Evolutionary conservation across 2,329 filamentous ascomycete genomes (phyloP).

Genomic region (Aulographum hederae): DNA sequence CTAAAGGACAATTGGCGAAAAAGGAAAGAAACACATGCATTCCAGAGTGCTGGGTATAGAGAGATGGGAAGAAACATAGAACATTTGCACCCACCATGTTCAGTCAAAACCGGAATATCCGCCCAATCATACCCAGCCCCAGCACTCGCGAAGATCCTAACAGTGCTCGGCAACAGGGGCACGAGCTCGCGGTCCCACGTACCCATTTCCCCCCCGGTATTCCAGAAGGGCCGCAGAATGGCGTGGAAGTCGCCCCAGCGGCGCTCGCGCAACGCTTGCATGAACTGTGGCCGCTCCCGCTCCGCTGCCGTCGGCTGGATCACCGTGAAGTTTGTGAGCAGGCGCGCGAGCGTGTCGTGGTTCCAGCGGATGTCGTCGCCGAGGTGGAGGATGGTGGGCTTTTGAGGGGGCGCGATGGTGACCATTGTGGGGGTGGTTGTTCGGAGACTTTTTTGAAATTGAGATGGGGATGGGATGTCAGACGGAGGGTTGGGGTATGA

Average conservation of each 20-base stretch:
- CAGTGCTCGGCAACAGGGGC: conserved; percentile 27
- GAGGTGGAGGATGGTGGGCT: conserved; percentile 23
- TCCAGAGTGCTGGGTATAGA: too few species aligned
- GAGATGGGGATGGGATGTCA: too few species aligned
- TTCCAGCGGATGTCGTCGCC: conserved; percentile 27
- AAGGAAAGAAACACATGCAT: too few species aligned
- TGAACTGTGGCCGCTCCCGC: conserved; percentile 20
- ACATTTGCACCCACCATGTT: too few species aligned
- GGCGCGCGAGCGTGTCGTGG: conserved; percentile 20
- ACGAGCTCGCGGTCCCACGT: conserved; percentile 43
- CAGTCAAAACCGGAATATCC: conserved; percentile 39
- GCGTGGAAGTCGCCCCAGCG: conserved; percentile 24
- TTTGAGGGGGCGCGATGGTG: too few species aligned
- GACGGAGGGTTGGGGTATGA: too few species aligned
- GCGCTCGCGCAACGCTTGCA: conserved; percentile 16
- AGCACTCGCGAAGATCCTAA: conserved; percentile 42
- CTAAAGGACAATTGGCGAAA: too few species aligned
- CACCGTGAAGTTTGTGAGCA: too few species aligned
- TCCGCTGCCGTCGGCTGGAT: conserved; percentile 19
- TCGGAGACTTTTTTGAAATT: too few species aligned
- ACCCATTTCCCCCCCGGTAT: conserved; percentile 46
- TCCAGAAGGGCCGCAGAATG: conserved; percentile 43
- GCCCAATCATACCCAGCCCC: conserved; percentile 48
- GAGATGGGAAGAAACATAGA: too few species aligned
- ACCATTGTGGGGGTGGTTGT: too few species aligned